These are phyloP conservation scores for Eimeria necatrix DNA, from an alignment of 169 alveolate genomes.

Conservation along the genomic window DNA sequence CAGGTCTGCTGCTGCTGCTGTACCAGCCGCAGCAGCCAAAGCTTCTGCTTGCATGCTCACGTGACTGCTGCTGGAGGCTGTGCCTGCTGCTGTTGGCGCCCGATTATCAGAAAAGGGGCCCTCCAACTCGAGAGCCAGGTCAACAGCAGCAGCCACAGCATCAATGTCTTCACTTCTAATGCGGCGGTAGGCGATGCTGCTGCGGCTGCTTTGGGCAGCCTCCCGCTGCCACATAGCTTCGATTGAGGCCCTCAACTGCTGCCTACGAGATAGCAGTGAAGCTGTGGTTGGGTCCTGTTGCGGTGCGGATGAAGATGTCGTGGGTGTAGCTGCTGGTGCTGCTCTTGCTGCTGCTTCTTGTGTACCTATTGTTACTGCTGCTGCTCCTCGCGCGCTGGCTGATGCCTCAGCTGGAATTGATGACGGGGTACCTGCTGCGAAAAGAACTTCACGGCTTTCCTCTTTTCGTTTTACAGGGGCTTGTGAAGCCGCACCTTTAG, in stretches of 20 bases:
- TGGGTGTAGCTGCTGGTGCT: neutral
- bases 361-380: neutral
- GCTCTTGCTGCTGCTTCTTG: neutral
- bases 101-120: neutral
- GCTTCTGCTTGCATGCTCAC: neutral
- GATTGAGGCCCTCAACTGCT: too few relatives aligned
- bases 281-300: neutral
- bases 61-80: neutral
- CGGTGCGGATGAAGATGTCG: neutral
- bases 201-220: neutral
- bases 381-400: neutral
- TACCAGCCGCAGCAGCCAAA: constrained; percentile 4
- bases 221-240: neutral
- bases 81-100: neutral
- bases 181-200: neutral
- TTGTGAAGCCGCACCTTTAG: neutral
- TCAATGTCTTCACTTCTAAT: neutral
- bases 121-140: constrained; percentile 24
- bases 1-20: constrained; percentile 59
- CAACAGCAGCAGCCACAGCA: constrained; percentile 34
- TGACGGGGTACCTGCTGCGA: neutral
- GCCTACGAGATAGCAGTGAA: too few relatives aligned
- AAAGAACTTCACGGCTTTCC: neutral
- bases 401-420: neutral
- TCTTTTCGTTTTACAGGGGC: too few relatives aligned